These are phyloP conservation scores for Solanum pinnatisectum DNA, from an alignment of 257 asterid genomes.

Conservation along the genomic window DNA sequence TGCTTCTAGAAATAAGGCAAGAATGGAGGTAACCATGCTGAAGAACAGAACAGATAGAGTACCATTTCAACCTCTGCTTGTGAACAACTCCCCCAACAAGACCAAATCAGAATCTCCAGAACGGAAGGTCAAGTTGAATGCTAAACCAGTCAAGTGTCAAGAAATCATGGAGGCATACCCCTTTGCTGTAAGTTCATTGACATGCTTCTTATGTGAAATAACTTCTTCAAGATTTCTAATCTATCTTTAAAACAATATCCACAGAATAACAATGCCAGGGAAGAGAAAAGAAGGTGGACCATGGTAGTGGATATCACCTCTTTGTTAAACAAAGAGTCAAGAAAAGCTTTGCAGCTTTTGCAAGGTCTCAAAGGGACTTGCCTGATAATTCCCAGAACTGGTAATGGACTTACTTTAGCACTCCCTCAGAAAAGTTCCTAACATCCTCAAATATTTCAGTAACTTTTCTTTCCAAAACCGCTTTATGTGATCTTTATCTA, in stretches of 20 bases:
- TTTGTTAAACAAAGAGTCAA: slow-evolving; percentile 60
- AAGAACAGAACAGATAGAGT: slow-evolving; percentile 32
- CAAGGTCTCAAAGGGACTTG: slow-evolving; percentile 63
- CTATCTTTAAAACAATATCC: not conserved
- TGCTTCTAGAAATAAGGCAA: slow-evolving; percentile 8
- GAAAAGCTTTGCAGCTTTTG: slow-evolving; percentile 72
- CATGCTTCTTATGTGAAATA: not conserved
- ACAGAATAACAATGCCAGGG: slow-evolving; percentile 26
- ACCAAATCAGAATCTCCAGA: slow-evolving; percentile 22
- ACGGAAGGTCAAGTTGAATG: slow-evolving; percentile 2
- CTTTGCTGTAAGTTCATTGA: slow-evolving; percentile 3
- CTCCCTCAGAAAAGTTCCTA: not conserved
- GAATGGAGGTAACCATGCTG: not conserved
- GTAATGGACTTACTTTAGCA: slow-evolving; percentile 22
- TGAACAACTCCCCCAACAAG: slow-evolving; percentile 15
- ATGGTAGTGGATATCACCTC: slow-evolving; percentile 58
- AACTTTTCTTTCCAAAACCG: not conserved
- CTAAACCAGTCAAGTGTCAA: not conserved
- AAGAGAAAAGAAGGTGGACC: slow-evolving; percentile 39
- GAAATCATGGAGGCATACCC: slow-evolving; percentile 11
- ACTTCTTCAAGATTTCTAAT: not conserved
- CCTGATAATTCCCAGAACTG: slow-evolving; percentile 64
- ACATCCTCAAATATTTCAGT: not conserved
- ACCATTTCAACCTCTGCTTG: slow-evolving; percentile 41
- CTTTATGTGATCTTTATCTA: not conserved